Evolutionary conservation across 73 alveolate species (phyloP).

Genomic region (Effrenium voratum): DNA sequence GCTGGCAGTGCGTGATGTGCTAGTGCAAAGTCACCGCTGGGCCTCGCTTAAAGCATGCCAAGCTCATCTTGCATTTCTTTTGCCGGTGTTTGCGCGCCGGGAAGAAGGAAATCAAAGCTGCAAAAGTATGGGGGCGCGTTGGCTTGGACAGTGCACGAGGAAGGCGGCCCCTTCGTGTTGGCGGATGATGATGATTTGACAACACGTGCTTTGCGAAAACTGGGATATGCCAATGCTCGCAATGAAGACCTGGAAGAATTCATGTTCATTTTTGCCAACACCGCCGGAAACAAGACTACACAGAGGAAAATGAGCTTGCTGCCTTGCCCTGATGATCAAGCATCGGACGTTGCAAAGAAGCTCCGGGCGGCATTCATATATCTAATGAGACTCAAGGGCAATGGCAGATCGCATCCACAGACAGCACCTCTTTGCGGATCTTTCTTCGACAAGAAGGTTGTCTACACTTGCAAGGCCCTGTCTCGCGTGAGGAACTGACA

Average conservation of each 20-base stretch:
- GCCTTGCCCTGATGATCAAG: not conserved
- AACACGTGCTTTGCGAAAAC: not conserved
- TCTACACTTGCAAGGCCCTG: not conserved
- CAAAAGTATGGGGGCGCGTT: not conserved
- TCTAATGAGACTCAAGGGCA: not conserved
- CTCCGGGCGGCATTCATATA: not conserved
- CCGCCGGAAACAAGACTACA: not conserved
- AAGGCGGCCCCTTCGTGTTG: not conserved
- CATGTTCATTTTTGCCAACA: not conserved
- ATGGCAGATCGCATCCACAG: not conserved
- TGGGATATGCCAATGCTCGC: not conserved
- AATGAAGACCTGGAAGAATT: not conserved
- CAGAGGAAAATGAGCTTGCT: not conserved
- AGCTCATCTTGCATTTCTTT: not conserved
- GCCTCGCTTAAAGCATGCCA: not conserved
- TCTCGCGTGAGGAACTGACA: no score
- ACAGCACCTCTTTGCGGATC: not conserved
- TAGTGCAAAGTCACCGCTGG: not conserved
- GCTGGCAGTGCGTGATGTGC: not conserved
- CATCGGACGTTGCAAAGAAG: not conserved
- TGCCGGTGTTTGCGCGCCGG: not conserved
- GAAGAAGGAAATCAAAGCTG: not conserved
- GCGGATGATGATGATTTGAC: not conserved
- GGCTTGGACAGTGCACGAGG: not conserved
- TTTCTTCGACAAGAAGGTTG: not conserved